Conservation (phyloP, 257 asterid genomes). For the Primulina eburnea region DNA sequence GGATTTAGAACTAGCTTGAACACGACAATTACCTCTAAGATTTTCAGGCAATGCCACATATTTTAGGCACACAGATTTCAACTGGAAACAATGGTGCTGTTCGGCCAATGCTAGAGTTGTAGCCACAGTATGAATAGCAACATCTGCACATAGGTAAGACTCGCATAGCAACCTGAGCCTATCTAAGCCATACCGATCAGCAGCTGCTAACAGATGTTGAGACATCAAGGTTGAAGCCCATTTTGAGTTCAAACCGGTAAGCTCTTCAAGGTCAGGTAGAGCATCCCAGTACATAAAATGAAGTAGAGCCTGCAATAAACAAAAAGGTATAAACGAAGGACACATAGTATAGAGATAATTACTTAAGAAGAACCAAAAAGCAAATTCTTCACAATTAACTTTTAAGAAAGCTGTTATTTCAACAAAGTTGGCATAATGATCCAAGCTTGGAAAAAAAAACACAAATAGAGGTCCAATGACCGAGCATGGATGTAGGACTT, state of each 20-base stretch:
- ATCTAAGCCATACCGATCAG: slow-evolving; percentile 87
- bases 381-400: background rate
- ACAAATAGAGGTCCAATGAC: background rate
- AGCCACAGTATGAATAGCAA: slow-evolving; percentile 93
- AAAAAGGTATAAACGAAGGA: background rate
- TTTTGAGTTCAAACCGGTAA: slow-evolving; percentile 71
- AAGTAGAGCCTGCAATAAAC: slow-evolving; percentile 64
- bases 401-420: background rate
- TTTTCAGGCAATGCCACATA: slow-evolving; percentile 79
- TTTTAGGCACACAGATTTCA: slow-evolving; percentile 81
- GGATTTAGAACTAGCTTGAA: background rate
- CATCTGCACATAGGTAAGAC: slow-evolving; percentile 70
- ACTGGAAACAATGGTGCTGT: slow-evolving; percentile 93
- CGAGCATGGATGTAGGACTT: background rate
- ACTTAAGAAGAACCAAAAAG: background rate
- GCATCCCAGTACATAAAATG: slow-evolving; percentile 87
- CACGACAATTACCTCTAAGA: slow-evolving; percentile 53
- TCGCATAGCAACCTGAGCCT: slow-evolving; percentile 89
- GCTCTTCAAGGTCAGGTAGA: slow-evolving; percentile 82
- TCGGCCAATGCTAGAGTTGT: slow-evolving; percentile 95
- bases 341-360: background rate
- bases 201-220: slow-evolving; percentile 96
- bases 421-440: background rate
- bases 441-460: background rate
- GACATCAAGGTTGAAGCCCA: slow-evolving; percentile 94